Evolutionary conservation across 768 basidiomycete species (phyloP).

Genomic region (Suillus weaverae): DNA sequence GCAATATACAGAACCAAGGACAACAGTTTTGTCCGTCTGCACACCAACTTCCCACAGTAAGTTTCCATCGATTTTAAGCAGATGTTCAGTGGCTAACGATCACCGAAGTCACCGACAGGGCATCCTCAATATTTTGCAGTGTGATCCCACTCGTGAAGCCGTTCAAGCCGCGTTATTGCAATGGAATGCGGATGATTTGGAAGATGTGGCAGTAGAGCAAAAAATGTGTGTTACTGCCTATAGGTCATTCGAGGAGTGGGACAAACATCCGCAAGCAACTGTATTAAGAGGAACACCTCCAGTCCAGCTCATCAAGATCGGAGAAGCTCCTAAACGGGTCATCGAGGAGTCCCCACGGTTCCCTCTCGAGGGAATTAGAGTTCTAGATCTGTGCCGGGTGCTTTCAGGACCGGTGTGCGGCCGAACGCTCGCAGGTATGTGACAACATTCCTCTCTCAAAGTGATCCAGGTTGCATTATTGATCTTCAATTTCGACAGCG

Average conservation of each 20-base stretch:
- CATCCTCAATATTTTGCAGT: conserved; percentile 45
- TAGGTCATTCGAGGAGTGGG: conserved; percentile 51
- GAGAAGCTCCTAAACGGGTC: conserved; percentile 43
- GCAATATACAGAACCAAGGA: conserved; percentile 58
- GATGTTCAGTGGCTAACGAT: neutral
- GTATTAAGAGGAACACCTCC: conserved; percentile 42
- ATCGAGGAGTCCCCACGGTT: conserved; percentile 12
- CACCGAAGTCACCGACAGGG: conserved; percentile 48
- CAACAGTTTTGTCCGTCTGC: conserved; percentile 49
- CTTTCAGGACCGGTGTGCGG: conserved; percentile 60
- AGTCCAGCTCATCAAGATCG: conserved; percentile 45
- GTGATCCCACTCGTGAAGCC: conserved; percentile 34
- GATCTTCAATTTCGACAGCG: conserved; percentile 28
- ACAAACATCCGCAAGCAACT: conserved; percentile 46
- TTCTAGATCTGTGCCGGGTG: conserved; percentile 60
- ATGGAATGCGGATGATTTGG: conserved; percentile 49
- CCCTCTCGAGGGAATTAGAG: conserved; percentile 51
- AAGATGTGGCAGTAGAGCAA: conserved; percentile 42
- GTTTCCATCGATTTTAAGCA: conserved; percentile 12
- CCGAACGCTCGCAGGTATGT: conserved; percentile 53
- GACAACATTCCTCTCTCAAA: neutral
- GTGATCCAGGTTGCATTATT: neutral
- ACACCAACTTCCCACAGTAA: conserved; percentile 68
- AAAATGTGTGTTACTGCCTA: conserved; percentile 53
- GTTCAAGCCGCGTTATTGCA: conserved; percentile 39